phyloP scores from a whole-genome alignment of 2,329 filamentous ascomycete genomes.

The Ampelomyces quisqualis region DNA sequence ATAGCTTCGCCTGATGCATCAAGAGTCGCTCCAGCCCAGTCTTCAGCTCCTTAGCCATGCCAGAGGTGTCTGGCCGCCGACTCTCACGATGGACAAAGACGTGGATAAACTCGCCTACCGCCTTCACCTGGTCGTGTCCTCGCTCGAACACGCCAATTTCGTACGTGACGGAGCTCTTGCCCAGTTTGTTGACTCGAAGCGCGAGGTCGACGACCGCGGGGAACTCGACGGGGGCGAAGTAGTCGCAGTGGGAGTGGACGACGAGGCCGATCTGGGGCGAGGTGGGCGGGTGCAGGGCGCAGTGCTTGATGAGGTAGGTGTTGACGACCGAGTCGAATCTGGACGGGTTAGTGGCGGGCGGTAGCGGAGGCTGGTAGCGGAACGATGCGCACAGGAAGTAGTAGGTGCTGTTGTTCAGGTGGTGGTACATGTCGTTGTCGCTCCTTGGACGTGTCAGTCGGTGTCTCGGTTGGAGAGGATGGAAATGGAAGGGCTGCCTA shows the following conservation, averaged over 20 bases:
- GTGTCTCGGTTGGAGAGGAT: background rate
- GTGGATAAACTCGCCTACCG: conserved; percentile 83
- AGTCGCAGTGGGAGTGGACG: conserved; percentile 82
- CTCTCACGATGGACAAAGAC: conserved; percentile 80
- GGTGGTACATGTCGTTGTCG: conserved; percentile 93
- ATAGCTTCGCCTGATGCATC: conserved; percentile 29
- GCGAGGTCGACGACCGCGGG: conserved; percentile 80
- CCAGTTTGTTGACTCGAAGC: conserved; percentile 78
- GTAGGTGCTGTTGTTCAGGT: conserved; percentile 90
- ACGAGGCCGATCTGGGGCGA: conserved; percentile 78
- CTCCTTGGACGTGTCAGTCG: conserved; percentile 52
- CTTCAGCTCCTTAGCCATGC: conserved; percentile 63
- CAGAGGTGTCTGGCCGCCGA: conserved; percentile 64
- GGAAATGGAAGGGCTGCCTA: conserved; percentile 42
- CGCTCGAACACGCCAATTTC: conserved; percentile 84
- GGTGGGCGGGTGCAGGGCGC: conserved; percentile 68
- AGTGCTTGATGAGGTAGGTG: conserved; percentile 78
- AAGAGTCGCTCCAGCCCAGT: conserved; percentile 40
- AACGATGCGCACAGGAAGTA: conserved; percentile 63
- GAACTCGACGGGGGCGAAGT: conserved; percentile 77
- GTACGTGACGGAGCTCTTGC: conserved; percentile 83
- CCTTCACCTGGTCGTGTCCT: conserved; percentile 71
- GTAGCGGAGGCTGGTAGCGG: background rate
- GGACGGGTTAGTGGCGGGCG: conserved; percentile 1
- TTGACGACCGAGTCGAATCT: conserved; percentile 86